These are phyloP conservation scores for Cryoendolithus antarcticus DNA, from an alignment of 2,329 filamentous ascomycete genomes.

Conservation along the genomic window DNA sequence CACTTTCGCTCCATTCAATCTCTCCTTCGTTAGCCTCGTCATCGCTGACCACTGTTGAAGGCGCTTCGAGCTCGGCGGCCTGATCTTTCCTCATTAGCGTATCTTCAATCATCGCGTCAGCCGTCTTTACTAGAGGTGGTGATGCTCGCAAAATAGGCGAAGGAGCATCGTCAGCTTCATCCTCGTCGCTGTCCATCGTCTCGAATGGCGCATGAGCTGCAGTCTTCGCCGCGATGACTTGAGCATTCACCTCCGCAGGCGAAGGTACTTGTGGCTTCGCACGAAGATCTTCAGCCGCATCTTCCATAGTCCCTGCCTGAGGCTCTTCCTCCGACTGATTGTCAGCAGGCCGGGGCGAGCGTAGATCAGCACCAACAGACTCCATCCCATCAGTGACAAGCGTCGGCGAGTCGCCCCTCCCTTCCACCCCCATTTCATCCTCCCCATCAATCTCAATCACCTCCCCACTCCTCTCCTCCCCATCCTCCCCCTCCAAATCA, in stretches of 20 bases:
- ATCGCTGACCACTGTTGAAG: background rate
- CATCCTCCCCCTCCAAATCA: constrained; percentile 31
- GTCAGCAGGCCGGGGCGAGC: too few species aligned
- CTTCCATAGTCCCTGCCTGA: constrained; percentile 19
- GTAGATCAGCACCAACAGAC: too few species aligned
- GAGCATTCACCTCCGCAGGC: constrained; percentile 6
- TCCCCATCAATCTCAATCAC: constrained; percentile 28
- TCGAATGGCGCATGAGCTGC: constrained; percentile 14
- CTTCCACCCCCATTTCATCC: constrained; percentile 15
- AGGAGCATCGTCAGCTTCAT: background rate
- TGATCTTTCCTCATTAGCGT: background rate
- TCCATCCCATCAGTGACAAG: too few species aligned
- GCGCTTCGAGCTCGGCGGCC: background rate
- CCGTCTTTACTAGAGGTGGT: too few species aligned
- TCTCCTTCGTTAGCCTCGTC: constrained; percentile 18
- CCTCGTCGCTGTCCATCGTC: constrained; percentile 7
- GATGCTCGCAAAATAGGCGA: too few species aligned
- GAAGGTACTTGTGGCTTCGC: constrained; percentile 27
- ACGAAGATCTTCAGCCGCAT: constrained; percentile 31
- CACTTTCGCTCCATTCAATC: constrained; percentile 44
- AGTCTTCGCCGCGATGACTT: background rate
- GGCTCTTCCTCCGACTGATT: too few species aligned
- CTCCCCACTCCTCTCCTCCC: constrained; percentile 24
- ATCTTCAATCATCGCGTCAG: too few species aligned
- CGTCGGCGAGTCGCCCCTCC: too few species aligned